A percentile compares a stretch with the other conserved stretches of the same genome.
phyloP scores from a whole-genome alignment of 768 basidiomycete species.

The Pisolithus albus region DNA sequence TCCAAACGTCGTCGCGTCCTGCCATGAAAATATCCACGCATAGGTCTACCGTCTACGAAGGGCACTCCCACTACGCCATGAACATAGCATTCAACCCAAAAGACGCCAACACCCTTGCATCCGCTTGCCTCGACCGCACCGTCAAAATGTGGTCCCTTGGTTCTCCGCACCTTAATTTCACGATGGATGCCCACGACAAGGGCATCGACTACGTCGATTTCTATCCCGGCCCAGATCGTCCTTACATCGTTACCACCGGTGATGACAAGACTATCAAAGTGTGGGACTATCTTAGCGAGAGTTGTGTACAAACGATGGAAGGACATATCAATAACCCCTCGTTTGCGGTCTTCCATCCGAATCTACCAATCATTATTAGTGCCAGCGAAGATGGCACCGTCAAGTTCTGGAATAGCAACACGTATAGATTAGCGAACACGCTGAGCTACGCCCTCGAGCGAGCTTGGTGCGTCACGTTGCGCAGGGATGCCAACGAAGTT shows the following conservation, averaged over 20 bases:
- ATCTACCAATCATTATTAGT: slow-evolving; percentile 85
- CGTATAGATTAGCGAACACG: slow-evolving; percentile 94
- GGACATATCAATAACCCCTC: slow-evolving; percentile 98
- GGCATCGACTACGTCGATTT: slow-evolving; percentile 99
- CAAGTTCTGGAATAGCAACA: slow-evolving; percentile 97
- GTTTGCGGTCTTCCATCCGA: slow-evolving; percentile 95
- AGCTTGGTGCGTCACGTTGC: slow-evolving; percentile 88
- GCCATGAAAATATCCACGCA: not conserved
- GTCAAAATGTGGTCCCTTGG: slow-evolving; percentile 98
- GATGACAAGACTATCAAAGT: slow-evolving; percentile 98
- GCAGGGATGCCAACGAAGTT: slow-evolving; percentile 82
- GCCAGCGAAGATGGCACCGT: slow-evolving; percentile 96
- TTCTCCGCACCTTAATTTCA: slow-evolving; percentile 81
- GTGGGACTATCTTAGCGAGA: slow-evolving; percentile 98
- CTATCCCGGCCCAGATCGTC: slow-evolving; percentile 95
- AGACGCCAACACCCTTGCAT: slow-evolving; percentile 94
- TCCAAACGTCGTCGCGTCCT: not conserved
- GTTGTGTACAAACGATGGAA: slow-evolving; percentile 95
- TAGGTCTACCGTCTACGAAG: slow-evolving; percentile 72
- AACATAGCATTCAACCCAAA: slow-evolving; percentile 96
- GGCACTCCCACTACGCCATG: slow-evolving; percentile 99
- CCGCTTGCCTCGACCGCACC: slow-evolving; percentile 94
- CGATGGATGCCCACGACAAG: slow-evolving; percentile 97
- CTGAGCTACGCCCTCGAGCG: slow-evolving; percentile 92
- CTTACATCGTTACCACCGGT: slow-evolving; percentile 92